A percentile compares a stretch with the other conserved stretches of the same genome.
phyloP scores from a whole-genome alignment of 768 basidiomycete genomes.

The Crassisporium funariophilum region DNA sequence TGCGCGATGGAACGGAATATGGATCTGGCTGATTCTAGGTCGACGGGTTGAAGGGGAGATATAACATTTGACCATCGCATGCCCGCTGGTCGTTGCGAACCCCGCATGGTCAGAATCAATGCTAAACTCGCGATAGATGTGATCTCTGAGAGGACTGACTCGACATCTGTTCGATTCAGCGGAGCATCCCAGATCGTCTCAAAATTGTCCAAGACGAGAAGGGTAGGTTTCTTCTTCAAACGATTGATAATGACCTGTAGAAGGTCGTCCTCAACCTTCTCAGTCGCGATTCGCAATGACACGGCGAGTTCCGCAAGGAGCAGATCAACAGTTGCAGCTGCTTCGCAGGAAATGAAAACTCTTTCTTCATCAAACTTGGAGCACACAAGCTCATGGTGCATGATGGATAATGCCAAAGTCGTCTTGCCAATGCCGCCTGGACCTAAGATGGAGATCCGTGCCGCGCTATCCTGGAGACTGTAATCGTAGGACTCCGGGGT shows the following conservation, averaged over 20 bases:
- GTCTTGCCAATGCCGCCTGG: slow-evolving; percentile 38
- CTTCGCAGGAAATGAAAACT: slow-evolving; percentile 34
- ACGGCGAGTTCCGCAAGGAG: slow-evolving; percentile 24
- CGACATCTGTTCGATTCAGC: slow-evolving; percentile 24
- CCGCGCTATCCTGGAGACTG: slow-evolving; percentile 1
- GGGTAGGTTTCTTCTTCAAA: slow-evolving; percentile 12
- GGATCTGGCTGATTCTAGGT: slow-evolving; percentile 21
- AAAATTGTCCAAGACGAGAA: slow-evolving; percentile 35
- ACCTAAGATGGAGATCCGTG: slow-evolving; percentile 30
- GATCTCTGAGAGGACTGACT: slow-evolving; percentile 24
- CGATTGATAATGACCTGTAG: slow-evolving; percentile 17
- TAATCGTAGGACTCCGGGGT: background rate
- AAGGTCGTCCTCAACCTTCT: slow-evolving; percentile 12
- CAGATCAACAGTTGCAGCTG: slow-evolving; percentile 22
- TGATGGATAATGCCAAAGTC: slow-evolving; percentile 27
- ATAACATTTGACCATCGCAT: slow-evolving; percentile 25
- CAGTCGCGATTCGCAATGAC: slow-evolving; percentile 16
- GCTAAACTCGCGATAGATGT: slow-evolving; percentile 19
- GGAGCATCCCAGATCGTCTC: slow-evolving; percentile 35
- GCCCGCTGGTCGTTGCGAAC: slow-evolving; percentile 29
- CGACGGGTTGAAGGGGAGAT: slow-evolving; percentile 29
- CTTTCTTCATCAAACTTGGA: slow-evolving; percentile 19
- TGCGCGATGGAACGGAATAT: slow-evolving; percentile 28
- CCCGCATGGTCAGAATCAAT: slow-evolving; percentile 32
- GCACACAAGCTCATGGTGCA: slow-evolving; percentile 22